Evolutionary conservation across 352 stramenopile genomes (phyloP).

Genomic region (Globisporangium okanoganense): DNA sequence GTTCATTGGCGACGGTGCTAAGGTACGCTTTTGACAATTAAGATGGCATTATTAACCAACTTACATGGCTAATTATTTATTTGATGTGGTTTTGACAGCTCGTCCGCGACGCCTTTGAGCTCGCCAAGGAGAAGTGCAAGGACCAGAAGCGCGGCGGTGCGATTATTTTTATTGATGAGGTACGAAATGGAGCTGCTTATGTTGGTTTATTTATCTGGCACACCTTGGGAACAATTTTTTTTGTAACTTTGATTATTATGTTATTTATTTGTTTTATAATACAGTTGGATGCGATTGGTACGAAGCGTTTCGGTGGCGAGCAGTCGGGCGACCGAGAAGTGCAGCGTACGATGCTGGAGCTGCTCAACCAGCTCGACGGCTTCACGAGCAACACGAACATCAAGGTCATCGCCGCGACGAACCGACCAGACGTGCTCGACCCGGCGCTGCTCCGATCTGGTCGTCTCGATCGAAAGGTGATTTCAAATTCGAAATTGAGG

Average conservation of each 20-base stretch:
- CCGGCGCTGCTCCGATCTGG: conserved; percentile 94
- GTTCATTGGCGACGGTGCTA: conserved; percentile 99
- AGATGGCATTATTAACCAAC: not conserved
- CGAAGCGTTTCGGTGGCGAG: conserved; percentile 97
- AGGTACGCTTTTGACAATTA: conserved; percentile 20
- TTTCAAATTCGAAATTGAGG: not conserved
- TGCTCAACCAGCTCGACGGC: conserved; percentile 97
- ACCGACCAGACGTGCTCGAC: conserved; percentile 95
- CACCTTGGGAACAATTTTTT: too few relatives aligned
- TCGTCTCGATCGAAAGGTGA: conserved; percentile 91
- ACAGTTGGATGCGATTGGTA: conserved; percentile 96
- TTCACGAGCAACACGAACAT: conserved; percentile 99
- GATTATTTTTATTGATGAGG: conserved; percentile 99
- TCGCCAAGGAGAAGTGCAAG: conserved; percentile 93
- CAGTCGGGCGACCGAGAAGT: conserved; percentile 96
- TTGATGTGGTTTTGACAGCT: conserved; percentile 59
- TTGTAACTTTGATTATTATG: too few relatives aligned
- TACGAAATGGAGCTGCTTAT: conserved; percentile 12
- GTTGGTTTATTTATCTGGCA: not conserved
- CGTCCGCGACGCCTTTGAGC: conserved; percentile 97
- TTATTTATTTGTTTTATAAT: not conserved
- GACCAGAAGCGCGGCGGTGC: conserved; percentile 87
- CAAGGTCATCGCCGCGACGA: conserved; percentile 98
- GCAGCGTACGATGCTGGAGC: conserved; percentile 98
- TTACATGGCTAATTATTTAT: not conserved